Base-by-base conservation (phyloP, 164 flowering plant species). In the Annona squamosa region DNA sequence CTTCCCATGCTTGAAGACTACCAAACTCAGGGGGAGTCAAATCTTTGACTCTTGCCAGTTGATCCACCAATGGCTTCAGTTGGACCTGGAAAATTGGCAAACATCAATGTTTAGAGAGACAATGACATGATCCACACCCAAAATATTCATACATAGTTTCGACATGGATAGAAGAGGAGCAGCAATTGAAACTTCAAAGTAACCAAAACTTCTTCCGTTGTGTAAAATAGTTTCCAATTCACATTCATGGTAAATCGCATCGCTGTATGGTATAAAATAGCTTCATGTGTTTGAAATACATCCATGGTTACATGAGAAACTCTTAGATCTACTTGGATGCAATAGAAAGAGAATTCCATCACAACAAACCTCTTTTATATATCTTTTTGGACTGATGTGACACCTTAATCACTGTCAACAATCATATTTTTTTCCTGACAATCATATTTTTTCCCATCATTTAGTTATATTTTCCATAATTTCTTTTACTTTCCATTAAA, bases 1-100 rank as follows among this genome's bases (percentile, higher is more conserved):
- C 89, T 85, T 91, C 95, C 99, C 99, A 96, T 46, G 90, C 93
- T 79, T 84, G 96, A 48, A 96, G 94, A 80, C 66, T 86, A 78
- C 94, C 93, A 87, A 86, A 91, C 70, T 93, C 97, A 70, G 98
- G 99, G 74, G 77, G 88, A 44, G 84, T 48, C 83, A 96, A 82
- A 80, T 91, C 99, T 83, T 91, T 93, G 47, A 96, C 94, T 81
- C 97, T 86, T 73, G 59, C 80, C 16, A 96, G 89, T 79, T 90
- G 98, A 1, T 90, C 98, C 73, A 82, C 82, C 73, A 96, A 80
- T 42, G 97, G 98, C 77, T 96, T 91, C 52, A 96, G 89, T 74
- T 93, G 92, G 46, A 65, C 89, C 99, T 95, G 88, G 81, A 86
- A 16, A 56, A 68, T 70, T 73, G n/a, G 48, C 63, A 74, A 45